Conservation (phyloP, 2,329 filamentous ascomycete species). For the Penicillium janthinellum region DNA sequence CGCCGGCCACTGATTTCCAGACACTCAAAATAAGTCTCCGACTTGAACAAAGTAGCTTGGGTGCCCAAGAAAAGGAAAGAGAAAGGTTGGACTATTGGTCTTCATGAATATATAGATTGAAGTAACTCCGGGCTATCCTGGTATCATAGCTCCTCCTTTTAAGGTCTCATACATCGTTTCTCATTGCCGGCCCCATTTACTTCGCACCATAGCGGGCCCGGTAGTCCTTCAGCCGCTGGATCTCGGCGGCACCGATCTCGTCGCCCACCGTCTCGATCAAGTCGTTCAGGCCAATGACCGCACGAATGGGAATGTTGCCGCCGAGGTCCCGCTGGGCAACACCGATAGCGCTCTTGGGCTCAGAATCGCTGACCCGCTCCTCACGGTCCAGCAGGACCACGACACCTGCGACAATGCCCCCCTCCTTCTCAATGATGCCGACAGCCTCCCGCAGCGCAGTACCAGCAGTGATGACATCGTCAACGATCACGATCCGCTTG, state of each 20-base stretch:
- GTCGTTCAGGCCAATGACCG: conserved; percentile 73
- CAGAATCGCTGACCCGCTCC: conserved; percentile 63
- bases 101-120: conserved; percentile 8
- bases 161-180: conserved; percentile 27
- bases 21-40: background rate
- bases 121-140: conserved; percentile 20
- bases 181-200: conserved; percentile 22
- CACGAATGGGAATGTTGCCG: conserved; percentile 69
- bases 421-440: conserved; percentile 81
- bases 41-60: background rate
- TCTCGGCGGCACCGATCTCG: conserved; percentile 63
- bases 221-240: conserved; percentile 73
- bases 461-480: conserved; percentile 95
- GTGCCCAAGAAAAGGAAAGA: too few relatives aligned
- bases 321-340: conserved; percentile 80
- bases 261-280: conserved; percentile 70
- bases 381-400: conserved; percentile 82
- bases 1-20: background rate
- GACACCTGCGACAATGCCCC: conserved; percentile 82
- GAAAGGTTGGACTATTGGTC: background rate
- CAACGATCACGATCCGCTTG: conserved; percentile 84
- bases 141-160: conserved; percentile 26
- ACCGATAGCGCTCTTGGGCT: conserved; percentile 75
- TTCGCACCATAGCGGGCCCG: conserved; percentile 51
- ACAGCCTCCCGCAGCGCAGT: conserved; percentile 94